Evolutionary conservation across 2,329 filamentous ascomycete genomes (phyloP), one percentile per base, ranked within the genome.

Genomic region (Sporothrix inflata): DNA sequence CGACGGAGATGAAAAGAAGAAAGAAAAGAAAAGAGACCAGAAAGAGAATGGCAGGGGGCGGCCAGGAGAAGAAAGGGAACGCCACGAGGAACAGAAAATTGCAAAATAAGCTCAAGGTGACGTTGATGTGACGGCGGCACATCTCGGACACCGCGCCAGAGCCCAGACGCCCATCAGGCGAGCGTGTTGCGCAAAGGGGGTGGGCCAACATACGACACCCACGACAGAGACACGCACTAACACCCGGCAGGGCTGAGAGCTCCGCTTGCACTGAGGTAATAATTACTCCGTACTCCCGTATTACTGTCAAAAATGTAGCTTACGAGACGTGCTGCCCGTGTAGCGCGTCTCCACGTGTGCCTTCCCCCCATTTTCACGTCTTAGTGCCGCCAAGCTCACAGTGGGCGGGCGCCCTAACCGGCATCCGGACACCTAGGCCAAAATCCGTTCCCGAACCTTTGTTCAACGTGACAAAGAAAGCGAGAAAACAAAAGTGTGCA

Each of bases 41-140:
- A n/a, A n/a, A n/a, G n/a, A n/a, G n/a, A n/a, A n/a, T n/a, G n/a
- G n/a, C n/a, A n/a, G n/a, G n/a, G n/a, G n/a, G n/a, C 2, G 8
- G 19, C 0, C 47, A 49, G 7, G 16, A 2, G 14, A 47, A 16
- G 14, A 47, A 19, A 47, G 60, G 21, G 21, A 61, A 2, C 2
- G 19, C 8, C 9, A 40, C 57, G 57, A 61, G 16, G 16, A 4
- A 19, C n/a, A 60, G 4, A 53, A 16, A 12, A 4, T 8, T 3
- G n/a, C 42, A 27, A 16, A 65, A 42, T 27, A 65, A 65, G 38
- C 60, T 4, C 21, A 27, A 8, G 60, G 60, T 65, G 60, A 65
- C 60, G 60, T 65, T 45, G n/a, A 45, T 45, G 60, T 65, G 60
- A 65, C 60, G 63, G 40, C n/a, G 63, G 63, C 42, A 24, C 24